phyloP scores from a whole-genome alignment of 805 yeast genomes.

The Maudiozyma serrabonitensis region DNA sequence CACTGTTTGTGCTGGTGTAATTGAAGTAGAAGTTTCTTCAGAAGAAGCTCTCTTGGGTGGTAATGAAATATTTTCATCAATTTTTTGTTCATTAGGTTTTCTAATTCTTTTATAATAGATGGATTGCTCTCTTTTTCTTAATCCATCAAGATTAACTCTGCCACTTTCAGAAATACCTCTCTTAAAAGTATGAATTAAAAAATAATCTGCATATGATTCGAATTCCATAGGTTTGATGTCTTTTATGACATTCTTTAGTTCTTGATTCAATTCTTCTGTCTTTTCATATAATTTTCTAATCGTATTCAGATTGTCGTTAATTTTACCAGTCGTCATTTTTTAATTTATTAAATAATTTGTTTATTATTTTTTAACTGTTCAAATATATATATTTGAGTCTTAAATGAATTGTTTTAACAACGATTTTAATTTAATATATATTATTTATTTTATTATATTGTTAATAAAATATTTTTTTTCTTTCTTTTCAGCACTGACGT shows the following conservation, averaged over 20 bases:
- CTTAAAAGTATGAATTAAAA: conserved; percentile 19
- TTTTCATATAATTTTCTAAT: conserved; percentile 5
- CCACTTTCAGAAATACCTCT: conserved; percentile 28
- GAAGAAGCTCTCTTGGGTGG: conserved; percentile 5
- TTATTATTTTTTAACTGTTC: too few species aligned
- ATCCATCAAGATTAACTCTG: conserved; percentile 20
- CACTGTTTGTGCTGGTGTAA: not conserved
- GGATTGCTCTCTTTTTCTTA: conserved; percentile 21
- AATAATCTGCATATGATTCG: conserved; percentile 28
- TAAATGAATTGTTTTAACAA: too few species aligned
- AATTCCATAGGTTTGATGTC: conserved; percentile 23
- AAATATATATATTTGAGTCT: too few species aligned
- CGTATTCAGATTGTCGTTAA: conserved; percentile 2
- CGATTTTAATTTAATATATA: too few species aligned
- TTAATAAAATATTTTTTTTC: too few species aligned
- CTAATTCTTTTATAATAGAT: conserved; percentile 20
- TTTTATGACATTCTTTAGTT: conserved; percentile 7
- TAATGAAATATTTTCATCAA: conserved; percentile 1
- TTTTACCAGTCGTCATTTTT: not conserved
- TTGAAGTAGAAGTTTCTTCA: not conserved
- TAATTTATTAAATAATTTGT: not conserved
- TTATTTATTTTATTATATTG: too few species aligned
- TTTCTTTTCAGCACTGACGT: too few species aligned
- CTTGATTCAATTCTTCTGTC: conserved; percentile 7
- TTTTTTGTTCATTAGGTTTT: conserved; percentile 2